phyloP scores from a whole-genome alignment of 495 filamentous ascomycete species.

The Aspergillus mulundensis region DNA sequence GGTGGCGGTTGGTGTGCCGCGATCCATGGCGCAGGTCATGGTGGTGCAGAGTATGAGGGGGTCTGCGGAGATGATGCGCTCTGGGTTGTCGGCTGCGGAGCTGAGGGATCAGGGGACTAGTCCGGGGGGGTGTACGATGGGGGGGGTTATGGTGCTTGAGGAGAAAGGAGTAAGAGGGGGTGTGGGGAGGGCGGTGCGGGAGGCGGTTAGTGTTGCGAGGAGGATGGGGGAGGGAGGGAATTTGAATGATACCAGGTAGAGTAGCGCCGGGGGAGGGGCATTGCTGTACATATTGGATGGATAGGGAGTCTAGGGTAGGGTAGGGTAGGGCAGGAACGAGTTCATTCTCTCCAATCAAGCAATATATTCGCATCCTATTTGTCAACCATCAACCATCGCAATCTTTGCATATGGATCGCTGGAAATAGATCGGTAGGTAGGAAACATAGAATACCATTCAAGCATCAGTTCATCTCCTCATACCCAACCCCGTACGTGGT shows the following conservation, averaged over 20 bases:
- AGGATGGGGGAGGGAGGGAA: constrained; percentile 26
- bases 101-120: constrained; percentile 39
- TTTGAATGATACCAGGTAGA: constrained; percentile 34
- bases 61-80: constrained; percentile 34
- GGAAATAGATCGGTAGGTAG: too few species aligned
- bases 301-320: too few species aligned
- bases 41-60: constrained; percentile 39
- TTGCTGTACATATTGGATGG: too few species aligned
- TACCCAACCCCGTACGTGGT: too few species aligned
- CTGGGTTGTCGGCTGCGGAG: constrained; percentile 31
- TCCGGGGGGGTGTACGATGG: constrained; percentile 43
- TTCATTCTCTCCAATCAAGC: too few species aligned
- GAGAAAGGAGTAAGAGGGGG: constrained; percentile 37
- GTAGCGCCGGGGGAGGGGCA: too few species aligned
- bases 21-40: constrained; percentile 36
- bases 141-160: constrained; percentile 42
- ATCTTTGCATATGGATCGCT: too few species aligned
- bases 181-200: constrained; percentile 36
- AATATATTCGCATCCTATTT: too few species aligned
- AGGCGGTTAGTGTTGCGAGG: constrained; percentile 39
- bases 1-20: constrained; percentile 39
- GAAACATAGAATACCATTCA: too few species aligned
- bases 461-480: too few species aligned
- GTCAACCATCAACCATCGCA: too few species aligned
- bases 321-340: too few species aligned